Evolutionary conservation across 2,329 filamentous ascomycete genomes (phyloP), one percentile per base, ranked within the genome.

Genomic region (Fusarium sp.): DNA sequence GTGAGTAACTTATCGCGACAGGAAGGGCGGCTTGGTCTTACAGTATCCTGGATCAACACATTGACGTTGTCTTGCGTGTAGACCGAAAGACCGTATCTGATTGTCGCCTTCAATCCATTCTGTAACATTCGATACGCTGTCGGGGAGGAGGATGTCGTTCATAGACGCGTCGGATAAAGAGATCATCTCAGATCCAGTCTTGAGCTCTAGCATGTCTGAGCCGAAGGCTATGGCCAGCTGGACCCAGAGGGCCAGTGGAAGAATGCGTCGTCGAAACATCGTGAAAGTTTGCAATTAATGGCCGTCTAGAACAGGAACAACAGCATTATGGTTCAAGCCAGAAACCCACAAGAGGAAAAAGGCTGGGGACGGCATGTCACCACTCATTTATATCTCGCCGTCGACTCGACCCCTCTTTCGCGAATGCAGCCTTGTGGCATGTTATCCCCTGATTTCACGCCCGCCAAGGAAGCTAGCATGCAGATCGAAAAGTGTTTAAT

Each of bases 381-480:
- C 7, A 27, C 2, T 16, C 7, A 44, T 58, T 46, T 51, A 65
- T 49, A 32, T 24, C 10, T 24, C 44, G 12, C 4, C 4, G 12
- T 25, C 10, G 32, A 13, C 25, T 13, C 49, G 64, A 65, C 60
- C 59, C 61, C 61, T 64, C 61, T 49, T 58, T n/a, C 4, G 37
- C 0, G 3, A 5, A 40, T 52, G 32, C 13, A 34, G 55, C 18
- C 24, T 45, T 41, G 44, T 58, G 51, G 18, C 22, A 25, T 51
- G 10, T 5, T 18, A 30, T 22, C 37, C 49, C 20, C 32, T 64
- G 51, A 40, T 27, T 25, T 16, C 20, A n/a, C 45, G 12, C 13
- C 20, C 27, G 44, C 61, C 44, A 64, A 64, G 51, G 24, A 14
- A 41, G 14, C 11, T 44, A 49, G 25, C 4, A 30, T 40, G 42